A percentile compares a stretch with the other conserved stretches of the same genome.
Evolutionary conservation across 2,329 filamentous ascomycete species (phyloP).

Genomic region (Beauveria pseudobassiana): DNA sequence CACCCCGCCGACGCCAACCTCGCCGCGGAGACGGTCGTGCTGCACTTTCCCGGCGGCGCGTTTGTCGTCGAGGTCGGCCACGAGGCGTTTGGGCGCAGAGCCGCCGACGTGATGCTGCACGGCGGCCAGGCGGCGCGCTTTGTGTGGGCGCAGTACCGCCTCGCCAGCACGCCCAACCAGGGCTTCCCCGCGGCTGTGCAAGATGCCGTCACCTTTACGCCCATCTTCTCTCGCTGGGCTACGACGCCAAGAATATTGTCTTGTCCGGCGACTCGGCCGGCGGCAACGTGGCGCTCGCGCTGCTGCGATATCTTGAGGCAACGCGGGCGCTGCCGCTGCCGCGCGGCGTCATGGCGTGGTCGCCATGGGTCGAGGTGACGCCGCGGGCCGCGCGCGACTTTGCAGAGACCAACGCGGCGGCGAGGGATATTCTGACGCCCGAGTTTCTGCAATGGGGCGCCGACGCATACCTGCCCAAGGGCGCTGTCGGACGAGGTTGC

Average conservation of each 20-base stretch:
- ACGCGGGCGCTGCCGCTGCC: slow-evolving; percentile 1
- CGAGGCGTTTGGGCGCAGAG: slow-evolving; percentile 18
- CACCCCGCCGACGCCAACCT: neutral
- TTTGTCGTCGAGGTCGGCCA: slow-evolving; percentile 23
- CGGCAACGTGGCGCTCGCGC: slow-evolving; percentile 21
- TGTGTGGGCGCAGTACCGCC: slow-evolving; percentile 23
- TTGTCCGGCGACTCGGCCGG: slow-evolving; percentile 26
- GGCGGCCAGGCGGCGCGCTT: slow-evolving; percentile 16
- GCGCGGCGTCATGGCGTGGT: slow-evolving; percentile 3
- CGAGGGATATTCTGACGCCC: neutral
- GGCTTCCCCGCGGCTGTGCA: slow-evolving; percentile 23
- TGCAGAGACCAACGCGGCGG: neutral
- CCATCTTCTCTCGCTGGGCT: slow-evolving; percentile 17
- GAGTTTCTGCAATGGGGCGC: slow-evolving; percentile 10
- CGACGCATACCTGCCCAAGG: neutral
- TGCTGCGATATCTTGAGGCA: slow-evolving; percentile 22
- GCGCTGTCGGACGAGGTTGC: neutral
- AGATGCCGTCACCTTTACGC: slow-evolving; percentile 23
- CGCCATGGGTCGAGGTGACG: slow-evolving; percentile 10
- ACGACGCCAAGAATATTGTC: slow-evolving; percentile 19
- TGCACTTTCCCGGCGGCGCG: slow-evolving; percentile 25
- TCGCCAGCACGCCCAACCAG: slow-evolving; percentile 16
- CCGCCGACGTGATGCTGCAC: slow-evolving; percentile 16
- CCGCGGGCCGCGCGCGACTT: neutral
- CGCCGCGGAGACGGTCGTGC: slow-evolving; percentile 12